Evolutionary conservation across 2,329 filamentous ascomycete genomes (phyloP), one percentile per base, ranked within the genome.

Genomic region (Penicillium sp.): DNA sequence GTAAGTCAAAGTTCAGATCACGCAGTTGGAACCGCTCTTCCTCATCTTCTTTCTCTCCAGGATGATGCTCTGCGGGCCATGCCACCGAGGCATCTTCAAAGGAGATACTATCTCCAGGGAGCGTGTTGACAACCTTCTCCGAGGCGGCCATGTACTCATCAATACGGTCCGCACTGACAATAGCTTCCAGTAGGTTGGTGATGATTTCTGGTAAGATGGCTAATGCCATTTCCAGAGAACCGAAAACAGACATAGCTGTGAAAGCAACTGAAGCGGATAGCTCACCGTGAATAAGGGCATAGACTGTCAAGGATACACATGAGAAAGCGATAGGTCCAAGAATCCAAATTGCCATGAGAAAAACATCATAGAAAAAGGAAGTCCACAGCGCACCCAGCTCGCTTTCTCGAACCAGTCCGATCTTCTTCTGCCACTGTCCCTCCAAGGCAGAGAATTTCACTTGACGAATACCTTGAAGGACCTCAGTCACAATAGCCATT

Each of bases 381-480:
- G 77, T 80, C 85, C 88, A 90, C 35, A 90, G 81, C 22, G 84
- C 84, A 5, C 75, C 73, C 10, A 93, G 80, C 69, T 93, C 90
- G 47, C 81, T 83, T 44, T 86, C 82, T 66, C 90, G 81, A 8
- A 87, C 84, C 59, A 82, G 72, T 59, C 81, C 73, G 69, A 95
- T 90, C 59, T 87, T 89, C 16, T 81, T 79, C 70, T 91, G 85
- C 90, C 90, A 93, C 63, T 90, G 85, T 21, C 79, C 75, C 71
- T 93, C 90, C 2, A 91, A 75, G 1, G 90, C 90, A 0, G 89
- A 89, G 64, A 93, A 92, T 68, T 95, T 95, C 75, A 95, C 91
- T 72, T 95, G 90, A 1, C 90, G 84, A 61, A 93, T 93, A 8
- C 90, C 90, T 64, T 90, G 84, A 1, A 95, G 76, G 0, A 88